phyloP scores from a whole-genome alignment of 768 basidiomycete genomes.

The Coprinopsis strossmayeri region DNA sequence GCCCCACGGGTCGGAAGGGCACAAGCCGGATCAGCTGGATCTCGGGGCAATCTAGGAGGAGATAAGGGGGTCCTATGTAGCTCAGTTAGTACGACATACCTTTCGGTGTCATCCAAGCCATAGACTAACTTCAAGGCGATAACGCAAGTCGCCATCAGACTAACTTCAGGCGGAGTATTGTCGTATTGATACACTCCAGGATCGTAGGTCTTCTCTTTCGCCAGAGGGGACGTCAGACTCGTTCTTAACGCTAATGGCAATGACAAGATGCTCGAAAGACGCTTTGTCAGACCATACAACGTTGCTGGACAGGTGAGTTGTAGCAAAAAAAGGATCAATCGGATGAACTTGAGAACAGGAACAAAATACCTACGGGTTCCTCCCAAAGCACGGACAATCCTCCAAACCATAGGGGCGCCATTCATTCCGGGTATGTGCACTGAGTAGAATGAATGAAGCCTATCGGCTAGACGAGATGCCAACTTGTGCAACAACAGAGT shows the following conservation, averaged over 20 bases:
- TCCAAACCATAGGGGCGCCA: constrained; percentile 72
- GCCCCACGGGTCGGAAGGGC: constrained; percentile 47
- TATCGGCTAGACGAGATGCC: constrained; percentile 55
- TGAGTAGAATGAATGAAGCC: constrained; percentile 45
- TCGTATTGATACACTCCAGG: constrained; percentile 48
- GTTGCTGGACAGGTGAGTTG: constrained; percentile 49
- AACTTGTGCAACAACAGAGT: constrained; percentile 51
- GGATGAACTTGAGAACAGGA: background rate
- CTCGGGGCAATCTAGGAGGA: constrained; percentile 35
- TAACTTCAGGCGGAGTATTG: constrained; percentile 62
- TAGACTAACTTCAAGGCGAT: constrained; percentile 81
- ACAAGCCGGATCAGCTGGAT: constrained; percentile 50
- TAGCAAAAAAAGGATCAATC: too few species aligned
- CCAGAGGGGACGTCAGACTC: constrained; percentile 39
- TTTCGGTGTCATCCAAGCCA: constrained; percentile 64
- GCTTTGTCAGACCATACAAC: constrained; percentile 60
- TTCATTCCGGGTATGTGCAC: constrained; percentile 71
- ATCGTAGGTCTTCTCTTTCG: constrained; percentile 29
- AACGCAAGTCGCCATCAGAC: constrained; percentile 51
- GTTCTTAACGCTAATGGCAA: constrained; percentile 57
- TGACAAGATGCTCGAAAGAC: constrained; percentile 45
- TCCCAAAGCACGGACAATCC: constrained; percentile 56
- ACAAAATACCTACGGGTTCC: constrained; percentile 60
- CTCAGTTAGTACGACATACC: constrained; percentile 32
- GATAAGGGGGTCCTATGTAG: constrained; percentile 10